Evolutionary conservation across 495 filamentous ascomycete species (phyloP).

Genomic region (Neurospora tetrasperma): DNA sequence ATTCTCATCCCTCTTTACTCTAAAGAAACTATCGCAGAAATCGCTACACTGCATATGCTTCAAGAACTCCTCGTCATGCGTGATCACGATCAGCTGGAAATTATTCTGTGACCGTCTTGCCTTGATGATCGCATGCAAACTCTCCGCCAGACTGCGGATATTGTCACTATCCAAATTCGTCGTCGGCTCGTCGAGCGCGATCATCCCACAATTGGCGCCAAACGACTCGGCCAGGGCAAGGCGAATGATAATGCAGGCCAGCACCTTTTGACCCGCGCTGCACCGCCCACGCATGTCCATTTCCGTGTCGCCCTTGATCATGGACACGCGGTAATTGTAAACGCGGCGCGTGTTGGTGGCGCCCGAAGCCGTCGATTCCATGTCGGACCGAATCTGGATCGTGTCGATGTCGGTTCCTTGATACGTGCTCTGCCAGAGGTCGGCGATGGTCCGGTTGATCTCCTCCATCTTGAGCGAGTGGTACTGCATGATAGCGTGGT

Average conservation of each 20-base stretch:
- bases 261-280: constrained; percentile 90
- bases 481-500: constrained; percentile 94
- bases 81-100: constrained; percentile 97
- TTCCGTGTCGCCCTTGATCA: constrained; percentile 93
- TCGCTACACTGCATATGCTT: constrained; percentile 88
- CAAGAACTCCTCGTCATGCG: constrained; percentile 96
- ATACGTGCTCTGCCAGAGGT: constrained; percentile 95
- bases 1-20: constrained; percentile 69
- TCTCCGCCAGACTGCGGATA: constrained; percentile 76
- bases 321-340: constrained; percentile 97
- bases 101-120: constrained; percentile 76
- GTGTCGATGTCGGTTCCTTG: constrained; percentile 96
- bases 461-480: constrained; percentile 97
- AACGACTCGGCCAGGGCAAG: constrained; percentile 95
- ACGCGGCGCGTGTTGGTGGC: constrained; percentile 55
- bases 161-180: constrained; percentile 96
- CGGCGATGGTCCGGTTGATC: constrained; percentile 88
- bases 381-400: constrained; percentile 87
- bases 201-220: constrained; percentile 89
- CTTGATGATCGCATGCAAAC: constrained; percentile 80
- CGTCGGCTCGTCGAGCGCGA: constrained; percentile 95
- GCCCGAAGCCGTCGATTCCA: constrained; percentile 43
- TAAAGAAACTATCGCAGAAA: constrained; percentile 84
- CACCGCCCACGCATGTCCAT: constrained; percentile 99
- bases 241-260: constrained; percentile 96